Percentiles rank a stretch among this genome's conserved stretches.
These are phyloP conservation scores for Phoma herbarum DNA, from an alignment of 2,329 filamentous ascomycete species.

Conservation along the genomic window DNA sequence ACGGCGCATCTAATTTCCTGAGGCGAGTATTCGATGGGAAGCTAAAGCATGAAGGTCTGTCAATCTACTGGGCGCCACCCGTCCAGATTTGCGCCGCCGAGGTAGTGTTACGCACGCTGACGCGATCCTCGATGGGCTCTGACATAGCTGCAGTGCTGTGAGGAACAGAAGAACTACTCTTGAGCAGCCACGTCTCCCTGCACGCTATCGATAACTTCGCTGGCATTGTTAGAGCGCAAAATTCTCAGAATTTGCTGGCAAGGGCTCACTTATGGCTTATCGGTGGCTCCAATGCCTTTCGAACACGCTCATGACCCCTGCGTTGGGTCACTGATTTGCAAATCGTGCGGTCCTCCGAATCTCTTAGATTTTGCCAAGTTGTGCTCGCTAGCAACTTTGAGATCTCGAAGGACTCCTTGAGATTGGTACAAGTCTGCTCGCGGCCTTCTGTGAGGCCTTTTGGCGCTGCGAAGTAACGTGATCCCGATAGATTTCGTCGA, in stretches of 20 bases:
- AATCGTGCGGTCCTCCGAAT: background rate
- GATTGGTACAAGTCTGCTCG: background rate
- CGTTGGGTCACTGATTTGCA: background rate
- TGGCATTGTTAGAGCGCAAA: background rate
- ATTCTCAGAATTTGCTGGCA: background rate
- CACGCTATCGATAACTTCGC: background rate
- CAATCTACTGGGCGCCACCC: too few relatives aligned
- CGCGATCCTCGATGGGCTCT: too few relatives aligned
- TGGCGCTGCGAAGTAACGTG: too few relatives aligned
- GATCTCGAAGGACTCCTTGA: background rate
- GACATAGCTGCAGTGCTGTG: too few relatives aligned
- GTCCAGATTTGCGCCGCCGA: too few relatives aligned
- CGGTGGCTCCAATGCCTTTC: background rate
- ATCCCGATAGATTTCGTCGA: too few relatives aligned
- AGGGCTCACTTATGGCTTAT: background rate
- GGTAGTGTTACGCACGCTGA: too few relatives aligned
- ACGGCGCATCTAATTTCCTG: too few relatives aligned
- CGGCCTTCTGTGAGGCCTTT: background rate
- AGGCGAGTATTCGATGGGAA: too few relatives aligned
- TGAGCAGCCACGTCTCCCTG: background rate
- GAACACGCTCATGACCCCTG: background rate
- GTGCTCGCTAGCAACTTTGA: background rate
- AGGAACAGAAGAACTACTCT: background rate
- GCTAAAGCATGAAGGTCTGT: too few relatives aligned
- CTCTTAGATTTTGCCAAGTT: background rate